phyloP scores from a whole-genome alignment of 1,284 basidiomycete species.

The Hortiboletus rubellus region DNA sequence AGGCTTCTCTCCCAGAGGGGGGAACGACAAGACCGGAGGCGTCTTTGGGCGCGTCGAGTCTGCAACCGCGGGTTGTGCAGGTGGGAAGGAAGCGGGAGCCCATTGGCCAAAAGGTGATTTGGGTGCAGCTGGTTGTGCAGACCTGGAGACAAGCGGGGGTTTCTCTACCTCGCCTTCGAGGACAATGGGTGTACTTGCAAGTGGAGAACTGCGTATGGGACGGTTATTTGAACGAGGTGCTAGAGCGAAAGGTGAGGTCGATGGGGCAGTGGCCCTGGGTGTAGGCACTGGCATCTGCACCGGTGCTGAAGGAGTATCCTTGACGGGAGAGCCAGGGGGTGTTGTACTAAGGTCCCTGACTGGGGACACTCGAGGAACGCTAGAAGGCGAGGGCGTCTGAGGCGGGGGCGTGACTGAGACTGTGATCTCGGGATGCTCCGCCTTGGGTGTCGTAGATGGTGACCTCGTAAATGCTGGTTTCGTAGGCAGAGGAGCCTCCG shows the following conservation, averaged over 20 bases:
- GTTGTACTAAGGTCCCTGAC: slow-evolving; percentile 43
- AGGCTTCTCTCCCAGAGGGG: slow-evolving; percentile 13
- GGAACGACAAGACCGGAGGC: slow-evolving; percentile 41
- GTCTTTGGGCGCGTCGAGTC: slow-evolving; percentile 38
- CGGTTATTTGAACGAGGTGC: slow-evolving; percentile 53
- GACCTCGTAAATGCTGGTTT: slow-evolving; percentile 31
- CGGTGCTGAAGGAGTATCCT: slow-evolving; percentile 36
- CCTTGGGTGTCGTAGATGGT: slow-evolving; percentile 44
- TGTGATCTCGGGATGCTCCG: slow-evolving; percentile 35
- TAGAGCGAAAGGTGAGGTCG: slow-evolving; percentile 37
- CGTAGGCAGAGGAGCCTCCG: slow-evolving; percentile 14
- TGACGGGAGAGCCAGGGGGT: slow-evolving; percentile 57
- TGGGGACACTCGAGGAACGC: slow-evolving; percentile 20
- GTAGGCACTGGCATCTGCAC: slow-evolving; percentile 31
- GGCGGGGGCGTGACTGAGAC: slow-evolving; percentile 27
- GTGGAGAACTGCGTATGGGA: slow-evolving; percentile 61
- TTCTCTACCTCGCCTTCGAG: slow-evolving; percentile 38
- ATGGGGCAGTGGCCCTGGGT: slow-evolving; percentile 14
- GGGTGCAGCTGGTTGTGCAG: slow-evolving; percentile 37
- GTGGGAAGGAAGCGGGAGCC: slow-evolving; percentile 9
- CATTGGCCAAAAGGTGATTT: slow-evolving; percentile 38
- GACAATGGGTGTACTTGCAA: slow-evolving; percentile 52
- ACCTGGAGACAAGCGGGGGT: slow-evolving; percentile 27
- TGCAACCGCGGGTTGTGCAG: slow-evolving; percentile 12
- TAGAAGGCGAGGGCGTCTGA: slow-evolving; percentile 20